phyloP scores from a whole-genome alignment of 441 rosid genomes.

The Hura crepitans region DNA sequence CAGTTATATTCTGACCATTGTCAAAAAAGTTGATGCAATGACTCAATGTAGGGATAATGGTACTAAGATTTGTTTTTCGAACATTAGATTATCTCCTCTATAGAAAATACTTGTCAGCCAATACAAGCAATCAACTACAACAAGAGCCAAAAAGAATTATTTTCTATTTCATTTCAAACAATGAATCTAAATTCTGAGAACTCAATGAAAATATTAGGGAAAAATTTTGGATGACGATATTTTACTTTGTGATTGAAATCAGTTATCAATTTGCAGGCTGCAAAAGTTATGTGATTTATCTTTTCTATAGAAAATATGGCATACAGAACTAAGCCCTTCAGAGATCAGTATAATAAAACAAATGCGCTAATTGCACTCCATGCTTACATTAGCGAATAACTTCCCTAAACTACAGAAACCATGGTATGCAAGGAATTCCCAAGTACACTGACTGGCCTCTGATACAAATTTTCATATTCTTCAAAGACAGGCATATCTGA shows the following conservation, averaged over 20 bases:
- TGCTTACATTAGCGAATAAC: neutral
- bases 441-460: slow-evolving; percentile 13
- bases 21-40: neutral
- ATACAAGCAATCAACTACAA: neutral
- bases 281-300: neutral
- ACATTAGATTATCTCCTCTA: neutral
- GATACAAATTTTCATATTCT: slow-evolving; percentile 3
- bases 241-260: neutral
- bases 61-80: neutral
- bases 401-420: slow-evolving; percentile 7
- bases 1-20: neutral
- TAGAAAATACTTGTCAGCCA: neutral
- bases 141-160: neutral
- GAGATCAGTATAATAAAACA: neutral
- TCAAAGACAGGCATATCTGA: slow-evolving; percentile 12
- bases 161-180: neutral
- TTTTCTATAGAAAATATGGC: too few relatives aligned
- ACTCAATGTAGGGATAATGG: neutral
- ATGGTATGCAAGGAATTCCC: neutral
- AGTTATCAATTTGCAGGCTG: neutral
- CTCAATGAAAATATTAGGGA: neutral
- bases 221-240: neutral
- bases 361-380: neutral
- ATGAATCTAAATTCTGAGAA: neutral
- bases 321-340: neutral